phyloP scores from a whole-genome alignment of 2,329 filamentous ascomycete species.

The Rutstroemia sp. region DNA sequence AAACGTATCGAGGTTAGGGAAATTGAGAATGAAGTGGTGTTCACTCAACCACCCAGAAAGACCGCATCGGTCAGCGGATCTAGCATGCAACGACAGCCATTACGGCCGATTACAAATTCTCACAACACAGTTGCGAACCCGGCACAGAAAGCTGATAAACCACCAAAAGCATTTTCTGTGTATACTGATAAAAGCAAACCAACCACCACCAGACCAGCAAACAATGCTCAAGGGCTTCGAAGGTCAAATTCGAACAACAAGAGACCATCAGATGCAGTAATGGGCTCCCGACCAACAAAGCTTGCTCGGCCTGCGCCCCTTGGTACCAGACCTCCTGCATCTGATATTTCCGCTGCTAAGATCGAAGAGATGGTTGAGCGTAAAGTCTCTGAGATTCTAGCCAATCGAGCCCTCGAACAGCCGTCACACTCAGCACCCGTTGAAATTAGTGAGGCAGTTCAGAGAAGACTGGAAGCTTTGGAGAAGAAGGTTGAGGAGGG shows the following conservation, averaged over 20 bases:
- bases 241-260: slow-evolving; percentile 31
- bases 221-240: slow-evolving; percentile 19
- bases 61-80: slow-evolving; percentile 34
- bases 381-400: slow-evolving; percentile 83
- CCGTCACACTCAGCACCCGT: slow-evolving; percentile 35
- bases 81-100: slow-evolving; percentile 58
- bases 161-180: slow-evolving; percentile 77
- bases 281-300: slow-evolving; percentile 40
- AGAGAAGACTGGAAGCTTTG: slow-evolving; percentile 72
- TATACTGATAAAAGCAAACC: slow-evolving; percentile 67
- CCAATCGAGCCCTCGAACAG: slow-evolving; percentile 59
- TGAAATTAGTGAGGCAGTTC: slow-evolving; percentile 68
- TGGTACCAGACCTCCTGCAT: slow-evolving; percentile 20
- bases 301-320: slow-evolving; percentile 32
- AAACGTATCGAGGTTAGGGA: slow-evolving; percentile 96
- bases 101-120: slow-evolving; percentile 68
- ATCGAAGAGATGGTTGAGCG: slow-evolving; percentile 91
- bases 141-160: slow-evolving; percentile 56
- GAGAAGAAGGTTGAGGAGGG: slow-evolving; percentile 73
- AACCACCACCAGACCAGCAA: slow-evolving; percentile 28
- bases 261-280: slow-evolving; percentile 25
- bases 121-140: slow-evolving; percentile 64
- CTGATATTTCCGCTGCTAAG: slow-evolving; percentile 56
- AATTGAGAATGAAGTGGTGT: slow-evolving; percentile 91
- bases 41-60: slow-evolving; percentile 64